A percentile compares a stretch with the other conserved stretches of the same genome.
Evolutionary conservation across 257 asterid genomes (phyloP).

Genomic region (Petrea volubilis): DNA sequence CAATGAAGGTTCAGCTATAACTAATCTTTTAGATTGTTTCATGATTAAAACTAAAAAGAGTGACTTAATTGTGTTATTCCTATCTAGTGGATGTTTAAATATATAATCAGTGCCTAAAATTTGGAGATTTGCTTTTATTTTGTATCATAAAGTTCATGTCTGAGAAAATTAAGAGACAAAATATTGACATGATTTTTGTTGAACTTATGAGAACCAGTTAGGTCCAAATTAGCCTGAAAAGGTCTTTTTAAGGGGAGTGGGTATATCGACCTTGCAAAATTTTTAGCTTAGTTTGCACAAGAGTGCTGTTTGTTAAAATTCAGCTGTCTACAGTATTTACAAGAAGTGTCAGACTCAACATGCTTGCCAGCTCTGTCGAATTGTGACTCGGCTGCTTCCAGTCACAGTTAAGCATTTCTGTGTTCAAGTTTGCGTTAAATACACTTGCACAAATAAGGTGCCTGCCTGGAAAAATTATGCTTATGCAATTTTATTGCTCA

Average conservation of each 20-base stretch:
- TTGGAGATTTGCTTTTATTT: background rate
- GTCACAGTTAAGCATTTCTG: background rate
- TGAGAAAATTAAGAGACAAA: background rate
- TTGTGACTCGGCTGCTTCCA: background rate
- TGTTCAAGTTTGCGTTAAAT: background rate
- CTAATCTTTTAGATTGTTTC: background rate
- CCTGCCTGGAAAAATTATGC: background rate
- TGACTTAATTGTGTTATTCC: background rate
- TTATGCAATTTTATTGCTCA: background rate
- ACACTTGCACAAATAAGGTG: background rate
- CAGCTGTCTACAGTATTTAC: background rate
- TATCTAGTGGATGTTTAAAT: background rate
- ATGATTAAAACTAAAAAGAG: background rate
- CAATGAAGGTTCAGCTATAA: too few relatives aligned
- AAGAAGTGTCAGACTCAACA: background rate
- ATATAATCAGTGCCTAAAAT: background rate
- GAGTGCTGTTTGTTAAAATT: background rate
- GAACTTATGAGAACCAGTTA: too few relatives aligned
- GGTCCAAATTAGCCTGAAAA: too few relatives aligned
- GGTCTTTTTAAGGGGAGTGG: background rate
- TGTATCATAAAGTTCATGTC: background rate
- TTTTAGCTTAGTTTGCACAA: background rate
- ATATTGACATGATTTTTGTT: background rate
- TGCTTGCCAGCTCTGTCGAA: background rate
- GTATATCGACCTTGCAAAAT: background rate